Base-by-base conservation (phyloP, 2,329 filamentous ascomycete species). In the Pseudogymnoascus sp. region DNA sequence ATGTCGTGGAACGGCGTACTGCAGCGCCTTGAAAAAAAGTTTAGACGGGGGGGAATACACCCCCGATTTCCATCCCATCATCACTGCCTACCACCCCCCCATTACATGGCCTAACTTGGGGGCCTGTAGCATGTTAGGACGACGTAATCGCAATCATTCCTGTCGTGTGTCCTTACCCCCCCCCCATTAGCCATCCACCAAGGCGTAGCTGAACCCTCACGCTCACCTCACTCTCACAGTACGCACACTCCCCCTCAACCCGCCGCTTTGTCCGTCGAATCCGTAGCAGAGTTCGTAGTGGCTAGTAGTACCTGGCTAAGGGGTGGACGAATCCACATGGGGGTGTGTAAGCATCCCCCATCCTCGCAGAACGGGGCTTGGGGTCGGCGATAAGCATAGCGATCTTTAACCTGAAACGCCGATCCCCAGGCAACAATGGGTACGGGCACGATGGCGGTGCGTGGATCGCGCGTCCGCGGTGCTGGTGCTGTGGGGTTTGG, bases 401-500 rank as follows among this genome's bases (percentile, higher is more conserved):
- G 40, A 45, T 45, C 40, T 45, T 45, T 45, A 45, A 45, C 40
- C 18, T 45, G 40, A 45, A 45, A 45, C 40, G 40, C 40, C 40
- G 40, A 45, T 45, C 40, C 40, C 40, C 40, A 45, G 40, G 40
- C 40, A 45, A 45, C 40, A 45, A 5, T 45, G 40, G 40, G 40
- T 25, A 45, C 40, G 18, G 18, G 18, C 18, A 10, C 40, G 18
- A 45, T 45, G 18, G 39, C 21, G 39, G 18, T 25, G 39, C 39
- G 18, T 42, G 39, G 39, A 42, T 42, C 40, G 40, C 18, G 40
- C 40, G 40, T 25, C 18, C 40, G 40, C 10, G 40, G 18, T 42
- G 40, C 1, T 42, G 40, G 40, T 42, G 40, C 12, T 45, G 40
- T 45, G 40, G 40, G 40, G 40, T 45, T 45, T 21, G 21, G 21